Evolutionary conservation across 192 early-diverging fungal species (phyloP).

Genomic region (Linnemannia exigua): DNA sequence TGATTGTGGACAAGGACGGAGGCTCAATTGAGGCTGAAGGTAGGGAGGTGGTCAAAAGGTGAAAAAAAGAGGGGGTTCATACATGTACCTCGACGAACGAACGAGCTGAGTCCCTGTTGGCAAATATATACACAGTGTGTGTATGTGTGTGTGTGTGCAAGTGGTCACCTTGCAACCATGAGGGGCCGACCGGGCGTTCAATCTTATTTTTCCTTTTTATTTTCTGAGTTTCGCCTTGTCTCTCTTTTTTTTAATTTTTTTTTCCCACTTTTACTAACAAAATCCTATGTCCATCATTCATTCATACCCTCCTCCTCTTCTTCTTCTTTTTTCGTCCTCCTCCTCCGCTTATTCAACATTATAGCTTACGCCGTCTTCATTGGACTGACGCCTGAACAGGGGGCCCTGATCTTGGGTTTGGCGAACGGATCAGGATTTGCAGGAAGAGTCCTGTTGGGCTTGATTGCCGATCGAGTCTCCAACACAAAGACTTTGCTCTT

Average conservation of each 20-base stretch:
- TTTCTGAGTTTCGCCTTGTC: not conserved
- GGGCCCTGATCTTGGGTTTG: slow-evolving; percentile 41
- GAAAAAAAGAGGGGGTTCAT: not conserved
- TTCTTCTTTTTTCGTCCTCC: not conserved
- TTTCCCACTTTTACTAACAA: too few relatives aligned
- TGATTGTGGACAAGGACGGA: slow-evolving; percentile 3
- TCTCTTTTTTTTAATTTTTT: too few relatives aligned
- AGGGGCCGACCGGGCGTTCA: slow-evolving; percentile 8
- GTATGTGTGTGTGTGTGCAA: too few relatives aligned
- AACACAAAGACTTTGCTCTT: slow-evolving; percentile 55
- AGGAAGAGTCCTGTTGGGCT: slow-evolving; percentile 41
- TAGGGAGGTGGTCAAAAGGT: not conserved
- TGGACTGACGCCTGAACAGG: slow-evolving; percentile 36
- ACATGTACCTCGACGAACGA: not conserved
- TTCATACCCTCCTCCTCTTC: not conserved
- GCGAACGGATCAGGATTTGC: slow-evolving; percentile 46
- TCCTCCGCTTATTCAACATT: not conserved
- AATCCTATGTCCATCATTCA: not conserved
- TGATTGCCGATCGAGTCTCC: slow-evolving; percentile 58
- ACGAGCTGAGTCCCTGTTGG: not conserved
- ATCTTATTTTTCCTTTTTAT: slow-evolving; percentile 12
- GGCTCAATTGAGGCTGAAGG: not conserved
- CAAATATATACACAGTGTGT: too few relatives aligned
- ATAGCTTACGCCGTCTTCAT: slow-evolving; percentile 46
- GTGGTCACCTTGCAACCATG: not conserved